These are phyloP conservation scores for Carallia pectinifolia DNA, from an alignment of 345 rosid species.

Conservation along the genomic window DNA sequence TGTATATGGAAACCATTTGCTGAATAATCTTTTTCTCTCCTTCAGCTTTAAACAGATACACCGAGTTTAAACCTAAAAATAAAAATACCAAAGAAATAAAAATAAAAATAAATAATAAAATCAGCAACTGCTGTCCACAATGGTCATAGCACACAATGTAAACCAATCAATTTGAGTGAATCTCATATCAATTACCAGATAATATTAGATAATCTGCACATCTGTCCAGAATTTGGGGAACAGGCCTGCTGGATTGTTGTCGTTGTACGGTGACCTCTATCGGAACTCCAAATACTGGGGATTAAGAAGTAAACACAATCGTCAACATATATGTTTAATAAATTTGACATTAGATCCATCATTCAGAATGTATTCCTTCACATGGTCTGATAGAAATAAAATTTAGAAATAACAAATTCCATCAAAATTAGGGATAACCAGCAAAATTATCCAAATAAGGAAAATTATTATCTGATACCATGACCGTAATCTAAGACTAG, in stretches of 20 bases:
- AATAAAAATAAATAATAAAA: background rate
- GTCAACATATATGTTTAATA: background rate
- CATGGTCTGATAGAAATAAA: background rate
- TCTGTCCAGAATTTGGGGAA: slow-evolving; percentile 64
- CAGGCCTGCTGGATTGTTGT: slow-evolving; percentile 58
- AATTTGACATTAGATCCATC: background rate
- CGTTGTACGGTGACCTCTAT: slow-evolving; percentile 72
- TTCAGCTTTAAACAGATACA: slow-evolving; percentile 67
- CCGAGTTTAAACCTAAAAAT: slow-evolving; percentile 65
- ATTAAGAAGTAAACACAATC: slow-evolving; percentile 4
- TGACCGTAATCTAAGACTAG: background rate
- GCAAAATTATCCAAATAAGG: background rate
- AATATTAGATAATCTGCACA: slow-evolving; percentile 81
- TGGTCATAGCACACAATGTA: background rate
- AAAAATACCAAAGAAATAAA: too few species aligned
- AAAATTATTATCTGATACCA: slow-evolving; percentile 6
- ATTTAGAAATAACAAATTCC: background rate
- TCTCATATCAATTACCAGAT: slow-evolving; percentile 52
- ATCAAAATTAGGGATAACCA: background rate
- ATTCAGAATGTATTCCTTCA: background rate
- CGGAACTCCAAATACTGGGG: slow-evolving; percentile 86
- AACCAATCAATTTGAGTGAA: slow-evolving; percentile 7
- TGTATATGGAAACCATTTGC: slow-evolving; percentile 72
- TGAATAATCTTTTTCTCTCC: slow-evolving; percentile 71
- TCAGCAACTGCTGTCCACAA: slow-evolving; percentile 10